A percentile compares a stretch with the other conserved stretches of the same genome.
These are phyloP conservation scores for Plasmodium malariae DNA, from an alignment of 169 alveolate genomes.

Conservation along the genomic window DNA sequence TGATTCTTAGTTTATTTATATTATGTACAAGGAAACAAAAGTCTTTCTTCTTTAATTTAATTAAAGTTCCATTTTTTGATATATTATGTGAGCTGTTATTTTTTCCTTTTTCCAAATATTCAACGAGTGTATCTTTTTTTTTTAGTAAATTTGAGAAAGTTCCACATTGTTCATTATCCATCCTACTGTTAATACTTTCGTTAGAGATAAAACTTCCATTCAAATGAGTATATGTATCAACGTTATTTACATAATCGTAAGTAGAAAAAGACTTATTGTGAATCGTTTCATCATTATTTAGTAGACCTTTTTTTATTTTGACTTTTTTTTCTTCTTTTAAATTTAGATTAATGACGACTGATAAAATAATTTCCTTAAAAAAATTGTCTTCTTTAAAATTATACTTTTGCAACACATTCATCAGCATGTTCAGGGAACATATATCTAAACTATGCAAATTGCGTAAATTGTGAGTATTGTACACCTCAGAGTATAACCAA, in stretches of 20 bases:
- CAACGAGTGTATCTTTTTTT: constrained; percentile 14
- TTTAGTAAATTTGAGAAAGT: neutral
- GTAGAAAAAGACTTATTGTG: neutral
- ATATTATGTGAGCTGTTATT: constrained; percentile 25
- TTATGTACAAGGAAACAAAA: constrained; percentile 49
- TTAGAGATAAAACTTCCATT: neutral
- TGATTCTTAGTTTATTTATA: constrained; percentile 33
- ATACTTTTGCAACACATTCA: constrained; percentile 27
- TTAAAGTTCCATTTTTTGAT: neutral
- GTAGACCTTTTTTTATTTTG: constrained; percentile 31
- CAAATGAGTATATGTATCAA: neutral
- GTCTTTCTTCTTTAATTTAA: constrained; percentile 42
- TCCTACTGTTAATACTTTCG: neutral
- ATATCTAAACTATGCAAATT: constrained; percentile 23
- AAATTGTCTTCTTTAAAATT: constrained; percentile 22
- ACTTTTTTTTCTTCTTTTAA: constrained; percentile 19
- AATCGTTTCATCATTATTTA: constrained; percentile 1
- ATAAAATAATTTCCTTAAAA: constrained; percentile 28
- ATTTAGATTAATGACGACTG: constrained; percentile 46
- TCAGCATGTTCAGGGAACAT: constrained; percentile 57
- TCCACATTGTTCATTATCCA: neutral
- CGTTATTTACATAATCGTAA: neutral
- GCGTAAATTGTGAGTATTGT: neutral
- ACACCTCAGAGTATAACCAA: neutral
- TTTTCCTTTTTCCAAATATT: constrained; percentile 33